Evolutionary conservation across 805 yeast species (phyloP).

Genomic region (Diddensiella caesifluorescens): DNA sequence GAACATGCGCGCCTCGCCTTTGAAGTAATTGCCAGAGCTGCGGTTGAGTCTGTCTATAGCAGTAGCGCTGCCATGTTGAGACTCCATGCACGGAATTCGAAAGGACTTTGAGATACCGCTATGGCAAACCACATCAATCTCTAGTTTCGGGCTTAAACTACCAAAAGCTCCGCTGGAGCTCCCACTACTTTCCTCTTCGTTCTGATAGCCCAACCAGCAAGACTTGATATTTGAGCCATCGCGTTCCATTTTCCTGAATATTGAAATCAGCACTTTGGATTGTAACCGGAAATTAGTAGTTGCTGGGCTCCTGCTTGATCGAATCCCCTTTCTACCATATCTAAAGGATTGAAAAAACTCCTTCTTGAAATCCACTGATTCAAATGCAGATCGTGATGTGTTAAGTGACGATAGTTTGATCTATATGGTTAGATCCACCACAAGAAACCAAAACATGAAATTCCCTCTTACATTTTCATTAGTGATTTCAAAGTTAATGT

Average conservation of each 20-base stretch:
- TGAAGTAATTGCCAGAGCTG: constrained; percentile 10
- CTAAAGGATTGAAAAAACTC: constrained; percentile 13
- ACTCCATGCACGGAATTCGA: constrained; percentile 16
- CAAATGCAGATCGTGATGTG: constrained; percentile 21
- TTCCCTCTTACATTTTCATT: not conserved
- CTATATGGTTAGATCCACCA: not conserved
- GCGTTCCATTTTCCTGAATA: constrained; percentile 20
- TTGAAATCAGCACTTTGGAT: constrained; percentile 18
- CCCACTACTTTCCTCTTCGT: constrained; percentile 2
- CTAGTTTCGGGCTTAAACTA: constrained; percentile 8
- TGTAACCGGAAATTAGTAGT: constrained; percentile 18
- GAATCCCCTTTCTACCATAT: not conserved
- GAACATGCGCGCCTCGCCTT: constrained; percentile 14
- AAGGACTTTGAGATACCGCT: constrained; percentile 19
- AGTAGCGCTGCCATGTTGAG: constrained; percentile 9
- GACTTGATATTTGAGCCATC: constrained; percentile 14
- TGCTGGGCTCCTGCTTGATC: constrained; percentile 2
- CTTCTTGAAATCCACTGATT: constrained; percentile 11
- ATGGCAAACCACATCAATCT: constrained; percentile 12
- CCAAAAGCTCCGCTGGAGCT: not conserved
- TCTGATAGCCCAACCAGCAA: constrained; percentile 12
- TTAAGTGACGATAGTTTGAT: constrained; percentile 17
- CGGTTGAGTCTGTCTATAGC: constrained; percentile 7
- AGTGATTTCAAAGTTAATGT: constrained; percentile 14
- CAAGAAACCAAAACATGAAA: not conserved